These are phyloP conservation scores for Coemansia sp. DNA, from an alignment of 192 early-diverging fungal species.

Conservation along the genomic window DNA sequence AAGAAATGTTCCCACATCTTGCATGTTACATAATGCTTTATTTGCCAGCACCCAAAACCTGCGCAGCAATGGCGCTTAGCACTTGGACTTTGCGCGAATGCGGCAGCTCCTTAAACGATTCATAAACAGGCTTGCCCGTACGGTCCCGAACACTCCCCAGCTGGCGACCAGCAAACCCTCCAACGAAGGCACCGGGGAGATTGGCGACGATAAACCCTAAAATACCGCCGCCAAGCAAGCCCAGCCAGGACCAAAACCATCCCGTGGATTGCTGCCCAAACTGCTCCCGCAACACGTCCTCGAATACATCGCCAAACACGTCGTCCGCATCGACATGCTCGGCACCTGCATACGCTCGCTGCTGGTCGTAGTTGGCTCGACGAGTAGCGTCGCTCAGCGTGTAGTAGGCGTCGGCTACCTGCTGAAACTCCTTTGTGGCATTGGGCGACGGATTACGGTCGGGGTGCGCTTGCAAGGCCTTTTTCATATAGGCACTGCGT, in stretches of 20 bases:
- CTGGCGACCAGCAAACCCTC: slow-evolving; percentile 60
- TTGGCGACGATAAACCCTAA: slow-evolving; percentile 72
- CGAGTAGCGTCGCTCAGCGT: slow-evolving; percentile 58
- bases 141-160: slow-evolving; percentile 64
- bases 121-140: slow-evolving; percentile 62
- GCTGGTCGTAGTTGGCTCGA: slow-evolving; percentile 56
- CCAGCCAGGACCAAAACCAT: slow-evolving; percentile 61
- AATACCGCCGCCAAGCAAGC: slow-evolving; percentile 60
- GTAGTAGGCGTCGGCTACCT: slow-evolving; percentile 78
- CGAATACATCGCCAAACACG: slow-evolving; percentile 78
- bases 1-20: too few species aligned
- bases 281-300: slow-evolving; percentile 75
- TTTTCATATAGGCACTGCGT: slow-evolving; percentile 76
- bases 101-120: slow-evolving; percentile 57
- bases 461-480: slow-evolving; percentile 68
- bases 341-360: slow-evolving; percentile 7
- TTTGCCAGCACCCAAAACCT: slow-evolving; percentile 32
- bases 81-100: slow-evolving; percentile 60
- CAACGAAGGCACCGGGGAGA: slow-evolving; percentile 59
- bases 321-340: slow-evolving; percentile 56
- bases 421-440: slow-evolving; percentile 66
- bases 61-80: slow-evolving; percentile 46
- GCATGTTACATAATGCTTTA: too few species aligned
- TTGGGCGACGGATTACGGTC: slow-evolving; percentile 61
- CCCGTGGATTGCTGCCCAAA: slow-evolving; percentile 50